phyloP scores from a whole-genome alignment of 257 asterid species.

The Ocimum tenuiflorum region DNA sequence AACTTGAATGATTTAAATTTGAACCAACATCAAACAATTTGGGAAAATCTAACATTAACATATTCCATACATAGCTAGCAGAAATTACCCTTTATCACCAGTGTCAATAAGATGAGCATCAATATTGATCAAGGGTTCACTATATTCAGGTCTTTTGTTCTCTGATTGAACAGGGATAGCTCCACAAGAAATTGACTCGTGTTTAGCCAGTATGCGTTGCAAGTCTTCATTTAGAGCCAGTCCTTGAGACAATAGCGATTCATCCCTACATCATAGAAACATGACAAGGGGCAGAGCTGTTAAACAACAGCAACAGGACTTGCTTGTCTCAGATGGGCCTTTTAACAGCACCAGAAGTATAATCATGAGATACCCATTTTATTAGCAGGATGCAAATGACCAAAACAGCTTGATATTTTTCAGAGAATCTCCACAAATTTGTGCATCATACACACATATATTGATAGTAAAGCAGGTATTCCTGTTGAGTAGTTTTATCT shows the following conservation, averaged over 20 bases:
- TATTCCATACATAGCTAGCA: not conserved
- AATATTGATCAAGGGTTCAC: slow-evolving; percentile 44
- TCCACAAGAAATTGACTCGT: slow-evolving; percentile 80
- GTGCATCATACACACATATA: not conserved
- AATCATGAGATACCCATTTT: not conserved
- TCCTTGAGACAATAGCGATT: slow-evolving; percentile 81
- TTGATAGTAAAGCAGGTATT: not conserved
- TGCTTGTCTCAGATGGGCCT: not conserved
- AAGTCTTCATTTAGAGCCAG: slow-evolving; percentile 87
- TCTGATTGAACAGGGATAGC: slow-evolving; percentile 37
- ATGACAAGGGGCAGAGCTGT: not conserved
- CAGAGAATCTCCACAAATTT: not conserved
- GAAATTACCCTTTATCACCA: slow-evolving; percentile 59
- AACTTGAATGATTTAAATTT: not conserved
- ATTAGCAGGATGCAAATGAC: not conserved
- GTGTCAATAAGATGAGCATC: slow-evolving; percentile 81
- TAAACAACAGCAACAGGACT: not conserved
- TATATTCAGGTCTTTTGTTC: slow-evolving; percentile 49
- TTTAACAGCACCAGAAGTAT: not conserved
- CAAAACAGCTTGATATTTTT: not conserved
- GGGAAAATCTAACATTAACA: slow-evolving; percentile 1
- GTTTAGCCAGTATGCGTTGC: slow-evolving; percentile 85
- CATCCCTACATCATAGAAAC: slow-evolving; percentile 57
- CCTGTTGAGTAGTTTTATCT: not conserved
- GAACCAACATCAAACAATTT: not conserved